These are phyloP conservation scores for Firmiana major DNA, from an alignment of 345 rosid species.

Conservation along the genomic window DNA sequence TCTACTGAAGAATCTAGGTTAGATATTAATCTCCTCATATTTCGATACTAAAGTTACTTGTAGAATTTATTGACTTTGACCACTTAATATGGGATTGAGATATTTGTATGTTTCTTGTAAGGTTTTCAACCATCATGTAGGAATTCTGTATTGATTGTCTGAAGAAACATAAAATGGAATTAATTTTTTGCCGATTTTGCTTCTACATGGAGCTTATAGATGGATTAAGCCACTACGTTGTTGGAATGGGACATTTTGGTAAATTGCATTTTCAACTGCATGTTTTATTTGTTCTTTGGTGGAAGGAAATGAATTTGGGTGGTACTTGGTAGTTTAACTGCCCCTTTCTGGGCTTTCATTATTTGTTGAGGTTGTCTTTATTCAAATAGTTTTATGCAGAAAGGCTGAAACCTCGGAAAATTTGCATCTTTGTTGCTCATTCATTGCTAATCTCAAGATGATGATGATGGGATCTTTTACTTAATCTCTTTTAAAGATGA, in stretches of 20 bases:
- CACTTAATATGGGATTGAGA: neutral
- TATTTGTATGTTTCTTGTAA: neutral
- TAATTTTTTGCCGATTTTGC: neutral
- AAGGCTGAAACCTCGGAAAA: neutral
- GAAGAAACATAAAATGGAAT: neutral
- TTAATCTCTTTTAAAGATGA: conserved; percentile 2
- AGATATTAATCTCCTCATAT: neutral
- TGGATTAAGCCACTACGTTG: neutral
- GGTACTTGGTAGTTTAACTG: neutral
- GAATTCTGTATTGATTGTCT: neutral
- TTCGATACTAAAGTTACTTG: neutral
- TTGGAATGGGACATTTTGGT: neutral
- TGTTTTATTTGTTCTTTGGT: neutral
- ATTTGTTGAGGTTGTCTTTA: neutral
- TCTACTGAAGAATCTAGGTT: conserved; percentile 96
- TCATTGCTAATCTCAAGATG: neutral
- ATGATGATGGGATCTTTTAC: neutral
- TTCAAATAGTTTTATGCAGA: neutral
- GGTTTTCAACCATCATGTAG: neutral
- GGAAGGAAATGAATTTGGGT: neutral
- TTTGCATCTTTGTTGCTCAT: neutral
- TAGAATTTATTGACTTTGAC: conserved; percentile 8
- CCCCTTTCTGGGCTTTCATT: neutral
- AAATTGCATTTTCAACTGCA: neutral
- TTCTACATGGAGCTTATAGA: neutral